A percentile compares a stretch with the other conserved stretches of the same genome.
phyloP scores from a whole-genome alignment of 2,329 filamentous ascomycete genomes.

The Alternaria atra region DNA sequence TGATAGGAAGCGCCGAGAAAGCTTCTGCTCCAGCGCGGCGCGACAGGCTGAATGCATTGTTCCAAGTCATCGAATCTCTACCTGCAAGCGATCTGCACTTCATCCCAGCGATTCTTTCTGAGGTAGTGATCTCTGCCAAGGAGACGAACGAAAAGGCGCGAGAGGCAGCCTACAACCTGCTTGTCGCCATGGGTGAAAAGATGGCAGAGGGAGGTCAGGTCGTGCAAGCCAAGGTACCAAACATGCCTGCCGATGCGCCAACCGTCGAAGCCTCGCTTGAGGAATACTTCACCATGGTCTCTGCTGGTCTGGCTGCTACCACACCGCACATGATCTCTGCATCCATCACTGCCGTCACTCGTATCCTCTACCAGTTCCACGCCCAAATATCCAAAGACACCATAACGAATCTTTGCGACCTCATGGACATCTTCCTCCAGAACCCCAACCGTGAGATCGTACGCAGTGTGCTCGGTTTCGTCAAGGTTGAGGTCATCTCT shows the following conservation, averaged over 20 bases:
- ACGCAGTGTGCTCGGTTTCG: constrained; percentile 90
- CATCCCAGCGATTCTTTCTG: constrained; percentile 87
- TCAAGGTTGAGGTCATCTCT: constrained; percentile 93
- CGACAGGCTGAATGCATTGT: constrained; percentile 84
- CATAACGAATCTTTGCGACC: constrained; percentile 85
- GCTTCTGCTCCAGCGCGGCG: constrained; percentile 85
- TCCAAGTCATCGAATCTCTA: constrained; percentile 80
- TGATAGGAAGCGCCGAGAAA: constrained; percentile 82
- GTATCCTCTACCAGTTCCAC: constrained; percentile 93
- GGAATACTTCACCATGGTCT: constrained; percentile 98
- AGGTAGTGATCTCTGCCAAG: constrained; percentile 96
- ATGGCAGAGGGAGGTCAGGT: constrained; percentile 80
- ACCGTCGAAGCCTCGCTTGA: constrained; percentile 83
- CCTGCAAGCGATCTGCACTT: constrained; percentile 85
- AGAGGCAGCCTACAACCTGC: constrained; percentile 86
- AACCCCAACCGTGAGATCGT: constrained; percentile 98
- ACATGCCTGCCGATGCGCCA: constrained; percentile 84
- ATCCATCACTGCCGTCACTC: constrained; percentile 91
- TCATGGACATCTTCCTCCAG: constrained; percentile 94
- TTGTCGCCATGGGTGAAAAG: constrained; percentile 86
- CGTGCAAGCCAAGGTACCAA: constrained; percentile 83
- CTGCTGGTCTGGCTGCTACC: constrained; percentile 88
- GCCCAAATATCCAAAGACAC: constrained; percentile 72
- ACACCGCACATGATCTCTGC: constrained; percentile 98
- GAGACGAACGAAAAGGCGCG: constrained; percentile 96